Conservation (phyloP, 2,329 filamentous ascomycete species). For the Thyridium curvatum region DNA sequence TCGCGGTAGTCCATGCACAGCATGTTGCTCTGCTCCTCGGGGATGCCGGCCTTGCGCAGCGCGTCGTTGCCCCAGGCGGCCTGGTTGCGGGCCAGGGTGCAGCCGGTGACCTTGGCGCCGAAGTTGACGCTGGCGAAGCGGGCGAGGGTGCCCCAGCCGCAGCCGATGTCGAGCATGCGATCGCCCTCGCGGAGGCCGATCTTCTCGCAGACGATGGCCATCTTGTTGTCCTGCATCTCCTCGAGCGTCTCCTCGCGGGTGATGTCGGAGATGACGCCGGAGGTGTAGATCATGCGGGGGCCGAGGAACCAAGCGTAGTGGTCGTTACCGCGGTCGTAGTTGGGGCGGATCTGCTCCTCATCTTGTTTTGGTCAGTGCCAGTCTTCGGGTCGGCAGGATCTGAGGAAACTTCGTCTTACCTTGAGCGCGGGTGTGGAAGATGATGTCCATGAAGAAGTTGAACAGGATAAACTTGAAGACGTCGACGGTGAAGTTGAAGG, state of each 20-base stretch:
- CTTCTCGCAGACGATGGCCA: slow-evolving; percentile 93
- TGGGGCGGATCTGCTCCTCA: slow-evolving; percentile 94
- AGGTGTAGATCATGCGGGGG: slow-evolving; percentile 98
- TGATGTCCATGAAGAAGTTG: slow-evolving; percentile 80
- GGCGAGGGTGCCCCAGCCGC: slow-evolving; percentile 94
- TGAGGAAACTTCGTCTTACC: no score
- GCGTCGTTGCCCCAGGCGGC: slow-evolving; percentile 94
- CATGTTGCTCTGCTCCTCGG: slow-evolving; percentile 84
- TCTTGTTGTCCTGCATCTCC: slow-evolving; percentile 95
- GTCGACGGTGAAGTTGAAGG: slow-evolving; percentile 80
- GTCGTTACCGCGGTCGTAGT: slow-evolving; percentile 97
- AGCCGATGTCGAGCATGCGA: slow-evolving; percentile 86
- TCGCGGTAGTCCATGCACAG: slow-evolving; percentile 98
- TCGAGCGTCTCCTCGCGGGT: slow-evolving; percentile 85
- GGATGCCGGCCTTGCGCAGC: slow-evolving; percentile 72
- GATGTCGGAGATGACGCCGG: slow-evolving; percentile 85
- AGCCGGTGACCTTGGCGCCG: slow-evolving; percentile 73
- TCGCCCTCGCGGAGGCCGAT: slow-evolving; percentile 78
- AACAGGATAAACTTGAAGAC: slow-evolving; percentile 86
- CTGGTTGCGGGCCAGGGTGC: slow-evolving; percentile 93
- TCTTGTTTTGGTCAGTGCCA: slow-evolving; percentile 34
- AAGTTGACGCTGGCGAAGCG: slow-evolving; percentile 92
- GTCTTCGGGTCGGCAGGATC: no score
- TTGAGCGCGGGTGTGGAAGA: slow-evolving; percentile 88
- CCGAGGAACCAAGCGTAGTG: slow-evolving; percentile 99